Evolutionary conservation across 495 filamentous ascomycete genomes (phyloP).

Genomic region (Aspergillus haitiensis): DNA sequence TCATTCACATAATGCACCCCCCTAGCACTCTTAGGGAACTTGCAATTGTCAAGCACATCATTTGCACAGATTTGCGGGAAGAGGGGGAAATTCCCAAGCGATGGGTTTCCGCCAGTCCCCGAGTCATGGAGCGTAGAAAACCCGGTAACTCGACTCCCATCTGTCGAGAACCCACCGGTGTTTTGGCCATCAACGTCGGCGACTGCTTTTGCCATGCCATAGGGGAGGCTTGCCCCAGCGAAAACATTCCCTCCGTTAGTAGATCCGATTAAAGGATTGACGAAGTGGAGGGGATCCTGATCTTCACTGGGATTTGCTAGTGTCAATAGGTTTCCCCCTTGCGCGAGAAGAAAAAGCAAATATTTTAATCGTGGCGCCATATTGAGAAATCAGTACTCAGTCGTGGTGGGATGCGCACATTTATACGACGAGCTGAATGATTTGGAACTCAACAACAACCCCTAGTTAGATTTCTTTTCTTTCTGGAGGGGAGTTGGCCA

Average conservation of each 20-base stretch:
- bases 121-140: constrained; percentile 74
- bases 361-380: background rate
- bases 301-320: constrained; percentile 36
- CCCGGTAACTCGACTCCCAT: constrained; percentile 64
- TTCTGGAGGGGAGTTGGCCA: too few species aligned
- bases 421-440: too few species aligned
- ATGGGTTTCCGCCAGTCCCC: constrained; percentile 70
- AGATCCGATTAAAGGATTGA: constrained; percentile 60
- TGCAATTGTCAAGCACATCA: constrained; percentile 64
- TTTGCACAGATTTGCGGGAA: constrained; percentile 66
- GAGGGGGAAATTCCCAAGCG: constrained; percentile 71
- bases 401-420: too few species aligned
- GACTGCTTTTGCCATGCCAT: constrained; percentile 75
- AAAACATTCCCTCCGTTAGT: constrained; percentile 67
- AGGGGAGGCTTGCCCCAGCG: constrained; percentile 69
- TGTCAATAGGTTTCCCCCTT: constrained; percentile 43
- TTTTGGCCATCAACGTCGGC: constrained; percentile 63
- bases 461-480: too few species aligned
- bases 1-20: constrained; percentile 41
- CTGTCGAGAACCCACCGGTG: constrained; percentile 74
- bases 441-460: too few species aligned
- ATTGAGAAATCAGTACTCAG: too few species aligned
- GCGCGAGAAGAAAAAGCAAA: constrained; percentile 1
- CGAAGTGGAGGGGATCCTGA: constrained; percentile 47
- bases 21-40: constrained; percentile 54